Evolutionary conservation across 2,329 filamentous ascomycete species (phyloP), one percentile per base, ranked within the genome.

Genomic region (Penicillium olsonii): DNA sequence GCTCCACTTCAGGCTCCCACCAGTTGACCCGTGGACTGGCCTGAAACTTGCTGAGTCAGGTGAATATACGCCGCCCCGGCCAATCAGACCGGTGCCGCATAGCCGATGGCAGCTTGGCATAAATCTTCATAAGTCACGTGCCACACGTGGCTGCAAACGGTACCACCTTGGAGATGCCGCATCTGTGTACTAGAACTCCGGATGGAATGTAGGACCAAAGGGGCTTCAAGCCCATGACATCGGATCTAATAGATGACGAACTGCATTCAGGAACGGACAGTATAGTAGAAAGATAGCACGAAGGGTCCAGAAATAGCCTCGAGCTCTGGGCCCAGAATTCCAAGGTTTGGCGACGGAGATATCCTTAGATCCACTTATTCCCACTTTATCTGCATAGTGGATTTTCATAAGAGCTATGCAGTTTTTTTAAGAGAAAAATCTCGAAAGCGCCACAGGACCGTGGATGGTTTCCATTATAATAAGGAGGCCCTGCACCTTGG

Each of bases 81-180:
- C 50, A 54, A 55, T 56, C 37, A 55, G 10, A 19, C 35, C n/a
- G 14, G 35, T 60, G 58, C 58, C 58, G 58, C 33, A 27, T 57
- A 57, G 29, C 58, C 58, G 58, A 40, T 54, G 48, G 51, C 35
- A 35, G 43, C 49, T 33, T 26, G 26, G 47, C 52, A 57, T 50
- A 47, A 56, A 9, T 14, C 0, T 44, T 24, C 34, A 38, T 45
- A 48, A 24, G 15, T 54, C 55, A 53, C 54, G 52, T 57, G 52
- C 42, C 17, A 38, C 43, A 48, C 46, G 40, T 48, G 46, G 37
- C 37, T 8, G 20, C 37, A 26, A 26, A 39, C 20, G 12, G 12
- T 27, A 31, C 29, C 14, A 31, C 29, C 12, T n/a, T 31, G 29
- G n/a, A n/a, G n/a, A n/a, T n/a, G n/a, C 7, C 14, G 26, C 26